phyloP scores from a whole-genome alignment of 2,329 filamentous ascomycete species.

The Hypomyces rosellus region DNA sequence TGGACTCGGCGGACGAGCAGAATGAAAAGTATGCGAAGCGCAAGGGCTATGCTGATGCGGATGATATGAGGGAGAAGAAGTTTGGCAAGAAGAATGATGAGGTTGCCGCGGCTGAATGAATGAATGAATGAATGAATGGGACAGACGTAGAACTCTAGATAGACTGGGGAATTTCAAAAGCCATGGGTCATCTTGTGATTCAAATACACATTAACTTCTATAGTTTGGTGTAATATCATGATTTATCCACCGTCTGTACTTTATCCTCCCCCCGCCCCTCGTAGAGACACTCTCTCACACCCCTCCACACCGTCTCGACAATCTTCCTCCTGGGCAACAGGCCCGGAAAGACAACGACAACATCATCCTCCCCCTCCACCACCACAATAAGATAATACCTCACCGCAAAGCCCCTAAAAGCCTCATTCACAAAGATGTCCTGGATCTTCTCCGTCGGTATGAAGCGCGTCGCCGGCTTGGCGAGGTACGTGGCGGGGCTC shows the following conservation, averaged over 20 bases:
- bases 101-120: conserved; percentile 3
- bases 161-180: background rate
- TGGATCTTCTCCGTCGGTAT: conserved; percentile 90
- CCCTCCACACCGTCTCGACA: conserved; percentile 86
- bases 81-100: conserved; percentile 25
- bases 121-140: background rate
- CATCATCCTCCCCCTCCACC: conserved; percentile 78
- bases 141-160: background rate
- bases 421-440: conserved; percentile 92
- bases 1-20: conserved; percentile 46
- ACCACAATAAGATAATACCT: conserved; percentile 84
- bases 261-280: conserved; percentile 36
- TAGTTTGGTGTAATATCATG: background rate
- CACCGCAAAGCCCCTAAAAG: conserved; percentile 87
- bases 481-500: conserved; percentile 55
- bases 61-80: conserved; percentile 38
- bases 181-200: background rate
- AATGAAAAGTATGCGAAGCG: conserved; percentile 57
- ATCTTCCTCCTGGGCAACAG: conserved; percentile 68
- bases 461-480: conserved; percentile 43
- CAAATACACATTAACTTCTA: no score
- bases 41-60: conserved; percentile 49
- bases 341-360: conserved; percentile 90
- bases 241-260: conserved; percentile 12
- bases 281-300: conserved; percentile 74